Conservation (phyloP, 2,329 filamentous ascomycete species). For the Epichloe sylvatica region DNA sequence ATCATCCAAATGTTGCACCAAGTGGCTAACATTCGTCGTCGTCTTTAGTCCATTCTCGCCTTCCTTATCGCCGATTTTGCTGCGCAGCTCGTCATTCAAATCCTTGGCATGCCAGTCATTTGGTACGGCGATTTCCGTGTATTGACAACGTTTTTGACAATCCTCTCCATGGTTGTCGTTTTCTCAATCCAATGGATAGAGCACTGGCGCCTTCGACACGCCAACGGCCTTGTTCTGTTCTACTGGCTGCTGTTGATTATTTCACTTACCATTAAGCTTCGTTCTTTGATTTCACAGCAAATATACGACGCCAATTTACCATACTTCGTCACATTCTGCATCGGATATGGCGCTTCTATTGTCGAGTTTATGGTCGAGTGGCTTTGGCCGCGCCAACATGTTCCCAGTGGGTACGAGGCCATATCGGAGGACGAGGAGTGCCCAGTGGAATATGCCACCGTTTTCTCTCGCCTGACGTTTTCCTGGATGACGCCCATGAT, state of each 20-base stretch:
- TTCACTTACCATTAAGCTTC: constrained; percentile 66
- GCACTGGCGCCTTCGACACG: constrained; percentile 66
- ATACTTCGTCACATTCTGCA: constrained; percentile 65
- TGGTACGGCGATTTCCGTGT: constrained; percentile 78
- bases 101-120: constrained; percentile 50
- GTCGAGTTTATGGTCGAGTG: constrained; percentile 70
- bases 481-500: constrained; percentile 99
- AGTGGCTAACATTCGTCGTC: neutral
- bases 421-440: constrained; percentile 48
- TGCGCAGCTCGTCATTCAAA: constrained; percentile 63
- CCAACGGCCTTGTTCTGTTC: constrained; percentile 78
- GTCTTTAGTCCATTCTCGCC: constrained; percentile 37
- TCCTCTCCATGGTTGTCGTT: constrained; percentile 59
- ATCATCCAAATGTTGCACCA: neutral
- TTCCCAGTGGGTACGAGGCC: constrained; percentile 39
- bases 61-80: constrained; percentile 54
- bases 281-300: constrained; percentile 69
- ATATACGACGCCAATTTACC: constrained; percentile 50
- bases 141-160: constrained; percentile 61
- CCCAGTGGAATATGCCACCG: constrained; percentile 76
- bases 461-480: constrained; percentile 90
- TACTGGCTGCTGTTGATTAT: constrained; percentile 85
- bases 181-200: constrained; percentile 76
- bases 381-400: constrained; percentile 63
- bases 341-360: constrained; percentile 55